Evolutionary conservation across 169 alveolate species (phyloP).

Genomic region (Nephromyces sp.): DNA sequence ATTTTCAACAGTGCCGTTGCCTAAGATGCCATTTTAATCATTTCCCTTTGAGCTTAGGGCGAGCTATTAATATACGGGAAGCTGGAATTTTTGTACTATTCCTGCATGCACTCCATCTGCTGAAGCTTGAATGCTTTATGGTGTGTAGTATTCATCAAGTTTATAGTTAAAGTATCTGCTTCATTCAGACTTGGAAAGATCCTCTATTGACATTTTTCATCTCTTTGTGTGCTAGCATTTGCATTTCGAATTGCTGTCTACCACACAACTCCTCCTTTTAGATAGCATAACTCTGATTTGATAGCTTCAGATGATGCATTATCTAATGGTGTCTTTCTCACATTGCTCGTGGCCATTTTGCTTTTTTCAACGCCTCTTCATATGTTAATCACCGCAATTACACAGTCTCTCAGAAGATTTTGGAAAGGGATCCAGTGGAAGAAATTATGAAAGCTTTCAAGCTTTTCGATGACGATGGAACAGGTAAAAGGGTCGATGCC

Average conservation of each 20-base stretch:
- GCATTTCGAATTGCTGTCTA: not conserved
- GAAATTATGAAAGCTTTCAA: slow-evolving; percentile 88
- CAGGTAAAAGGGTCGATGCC: slow-evolving; percentile 54
- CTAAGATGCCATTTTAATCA: not conserved
- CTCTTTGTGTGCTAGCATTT: not conserved
- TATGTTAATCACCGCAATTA: not conserved
- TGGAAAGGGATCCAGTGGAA: slow-evolving; percentile 89
- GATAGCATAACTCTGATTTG: not conserved
- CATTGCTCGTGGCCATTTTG: not conserved
- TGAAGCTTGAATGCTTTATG: not conserved
- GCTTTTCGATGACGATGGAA: slow-evolving; percentile 87
- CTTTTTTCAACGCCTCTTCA: not conserved
- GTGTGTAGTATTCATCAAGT: too few species aligned
- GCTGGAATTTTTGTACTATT: not conserved
- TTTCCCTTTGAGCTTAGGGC: not conserved
- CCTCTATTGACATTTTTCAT: too few species aligned
- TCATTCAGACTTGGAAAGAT: too few species aligned
- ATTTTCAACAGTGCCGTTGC: not conserved
- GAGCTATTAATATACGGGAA: not conserved
- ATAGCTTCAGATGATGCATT: not conserved
- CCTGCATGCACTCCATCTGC: not conserved
- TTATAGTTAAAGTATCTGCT: too few species aligned
- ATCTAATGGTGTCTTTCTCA: not conserved
- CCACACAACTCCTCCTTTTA: not conserved
- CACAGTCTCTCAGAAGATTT: slow-evolving; percentile 71